Base-by-base conservation (phyloP, 805 yeast species). In the Wickerhamiella nectarea region DNA sequence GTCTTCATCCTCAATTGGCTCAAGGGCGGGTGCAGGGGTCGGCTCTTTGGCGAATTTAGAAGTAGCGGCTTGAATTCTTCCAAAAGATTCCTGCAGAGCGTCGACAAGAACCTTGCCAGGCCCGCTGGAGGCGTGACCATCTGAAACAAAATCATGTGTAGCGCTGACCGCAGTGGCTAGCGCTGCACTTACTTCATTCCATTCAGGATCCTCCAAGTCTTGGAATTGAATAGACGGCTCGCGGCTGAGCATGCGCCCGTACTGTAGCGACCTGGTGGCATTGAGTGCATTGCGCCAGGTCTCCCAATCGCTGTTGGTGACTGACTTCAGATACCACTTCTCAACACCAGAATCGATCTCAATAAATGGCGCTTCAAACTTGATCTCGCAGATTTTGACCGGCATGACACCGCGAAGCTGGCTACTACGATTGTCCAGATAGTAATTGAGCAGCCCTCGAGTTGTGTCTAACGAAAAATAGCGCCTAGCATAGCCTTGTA, bases 261-360 rank as follows among this genome's bases (percentile, higher is more conserved):
- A 19, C 6, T 43, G 46, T 19, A 39, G 40, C 14, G 24, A 22
- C 25, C 58, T 40, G 15, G 56, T 62, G 17, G 62, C 61, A 53
- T 84, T 79, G 50, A 87, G 72, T 1, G 94, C 94, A 42, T 76
- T 70, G 11, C 80, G 73, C 98, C 98, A 91, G 5, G 73, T 68
- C 28, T 75, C 71, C 71, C 85, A 91, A 50, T 81, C 87, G 6
- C 69, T 66, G 9, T 62, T 61, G 45, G 69, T 75, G 38, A 68
- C 63, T 0, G 96, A 82, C 53, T 81, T 83, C 48, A 89, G 66
- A 31, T 75, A 76, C 97, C 97, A 89, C 8, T 82, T 77, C 58
- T 89, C 97, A 76, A 89, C 78, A 2, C 97, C 97, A 0, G 96
- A 85, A 59, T 91, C 96, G 46, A 91, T 72, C 37, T 80, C 76